These are phyloP conservation scores for Phaeophleospora eucalypticola DNA, from an alignment of 2,329 filamentous ascomycete species.

Conservation along the genomic window DNA sequence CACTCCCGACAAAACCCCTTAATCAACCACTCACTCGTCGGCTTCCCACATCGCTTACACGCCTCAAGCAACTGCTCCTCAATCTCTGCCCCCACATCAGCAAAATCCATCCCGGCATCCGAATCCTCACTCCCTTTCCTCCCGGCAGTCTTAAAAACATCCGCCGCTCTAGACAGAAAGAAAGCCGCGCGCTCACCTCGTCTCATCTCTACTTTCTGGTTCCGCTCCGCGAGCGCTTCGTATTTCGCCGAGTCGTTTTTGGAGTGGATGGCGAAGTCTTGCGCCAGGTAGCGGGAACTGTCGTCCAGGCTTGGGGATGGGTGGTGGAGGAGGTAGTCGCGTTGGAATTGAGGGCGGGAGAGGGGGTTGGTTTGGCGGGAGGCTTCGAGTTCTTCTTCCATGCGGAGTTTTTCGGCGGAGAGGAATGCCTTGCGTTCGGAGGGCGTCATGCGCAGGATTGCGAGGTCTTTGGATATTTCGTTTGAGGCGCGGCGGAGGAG, in stretches of 20 bases:
- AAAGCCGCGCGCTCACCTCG: background rate
- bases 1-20: slow-evolving; percentile 14
- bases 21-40: slow-evolving; percentile 7
- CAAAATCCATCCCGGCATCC: slow-evolving; percentile 18
- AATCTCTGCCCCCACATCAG: slow-evolving; percentile 16
- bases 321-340: slow-evolving; percentile 2
- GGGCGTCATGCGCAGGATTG: slow-evolving; percentile 8
- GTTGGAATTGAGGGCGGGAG: slow-evolving; percentile 7
- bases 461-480: slow-evolving; percentile 1
- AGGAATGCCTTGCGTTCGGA: slow-evolving; percentile 6
- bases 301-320: background rate
- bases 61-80: too few relatives aligned
- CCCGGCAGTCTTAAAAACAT: slow-evolving; percentile 3
- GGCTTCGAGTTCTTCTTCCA: slow-evolving; percentile 7
- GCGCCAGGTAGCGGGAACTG: background rate
- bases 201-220: background rate
- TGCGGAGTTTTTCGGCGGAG: slow-evolving; percentile 5
- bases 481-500: slow-evolving; percentile 8
- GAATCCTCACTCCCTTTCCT: slow-evolving; percentile 5
- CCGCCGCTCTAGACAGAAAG: background rate
- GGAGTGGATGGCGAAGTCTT: background rate
- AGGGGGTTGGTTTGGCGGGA: slow-evolving; percentile 2
- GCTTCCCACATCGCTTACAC: slow-evolving; percentile 13
- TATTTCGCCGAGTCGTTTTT: background rate
- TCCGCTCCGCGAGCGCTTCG: background rate